Evolutionary conservation across 371 early-diverging fungal genomes (phyloP), one percentile per base, ranked within the genome.

Genomic region (Sporodiniella umbellata): DNA sequence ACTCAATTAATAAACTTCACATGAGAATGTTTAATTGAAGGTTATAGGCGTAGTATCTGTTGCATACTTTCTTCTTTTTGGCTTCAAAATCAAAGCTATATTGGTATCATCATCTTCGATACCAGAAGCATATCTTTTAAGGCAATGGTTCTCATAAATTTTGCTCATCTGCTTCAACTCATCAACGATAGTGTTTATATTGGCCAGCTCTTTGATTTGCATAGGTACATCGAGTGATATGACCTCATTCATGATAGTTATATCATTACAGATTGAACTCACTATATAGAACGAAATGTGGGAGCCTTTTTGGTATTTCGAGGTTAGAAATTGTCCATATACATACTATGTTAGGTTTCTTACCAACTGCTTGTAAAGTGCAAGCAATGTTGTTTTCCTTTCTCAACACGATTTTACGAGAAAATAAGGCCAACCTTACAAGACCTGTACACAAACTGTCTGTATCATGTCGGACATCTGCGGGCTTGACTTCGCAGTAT

Each of bases 361-460:
- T 18, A 44, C 44, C 44, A 24, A 44, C 44, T 44, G 44, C 44
- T 44, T 44, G 44, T 44, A 44, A 44, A 26, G 26, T 25, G 26
- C 44, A 44, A 44, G 44, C 44, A 25, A 44, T 10, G 3, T 44
- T 10, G 17, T 44, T 44, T 6, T 23, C 28, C 26, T 44, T 44
- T 44, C 44, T 44, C 26, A 7, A 44, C 44, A 44, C 17, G 10
- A 44, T 8, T 25, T 44, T 44, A 25, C 24, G 10, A 44, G 44
- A 44, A 18, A 44, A 44, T 23, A 15, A 25, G 5, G 28, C 44
- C 8, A 44, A 23, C 6, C 44, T 23, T n/a, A 44, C 26, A 8
- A 44, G 44, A 26, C 26, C 44, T 25, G 28, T 44, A 26, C 44
- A 24, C 17, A 44, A 15, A 28, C 24, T 17, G 0, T 44, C 44